Conservation (phyloP, 257 asterid genomes). For the Oldenlandia corymbosa region DNA sequence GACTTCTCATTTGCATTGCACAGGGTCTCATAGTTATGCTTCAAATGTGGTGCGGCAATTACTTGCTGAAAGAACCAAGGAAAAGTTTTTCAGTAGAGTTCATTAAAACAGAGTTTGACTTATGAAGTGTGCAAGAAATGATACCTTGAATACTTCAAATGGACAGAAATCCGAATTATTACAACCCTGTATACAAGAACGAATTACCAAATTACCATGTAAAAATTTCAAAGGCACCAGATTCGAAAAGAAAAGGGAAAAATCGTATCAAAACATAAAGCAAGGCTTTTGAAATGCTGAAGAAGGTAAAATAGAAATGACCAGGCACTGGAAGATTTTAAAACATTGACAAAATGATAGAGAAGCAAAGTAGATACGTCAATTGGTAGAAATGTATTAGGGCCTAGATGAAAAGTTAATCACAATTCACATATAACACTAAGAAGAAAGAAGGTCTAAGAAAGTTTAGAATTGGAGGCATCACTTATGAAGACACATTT, state of each 20-base stretch:
- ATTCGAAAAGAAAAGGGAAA: not conserved
- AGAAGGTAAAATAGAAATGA: not conserved
- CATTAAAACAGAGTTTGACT: not conserved
- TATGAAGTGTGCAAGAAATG: not conserved
- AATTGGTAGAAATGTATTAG: not conserved
- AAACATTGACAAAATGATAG: not conserved
- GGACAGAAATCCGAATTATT: slow-evolving; percentile 66
- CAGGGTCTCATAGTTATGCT: slow-evolving; percentile 55
- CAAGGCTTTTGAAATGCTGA: not conserved
- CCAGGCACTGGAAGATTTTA: not conserved
- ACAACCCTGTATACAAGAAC: slow-evolving; percentile 53
- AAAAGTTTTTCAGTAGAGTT: not conserved
- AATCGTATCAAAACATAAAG: not conserved
- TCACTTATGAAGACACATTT: not conserved
- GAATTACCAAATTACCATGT: not conserved
- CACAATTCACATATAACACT: not conserved
- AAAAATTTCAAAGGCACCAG: not conserved
- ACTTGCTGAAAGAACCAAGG: slow-evolving; percentile 41
- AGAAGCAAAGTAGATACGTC: not conserved
- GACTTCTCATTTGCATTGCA: slow-evolving; percentile 36
- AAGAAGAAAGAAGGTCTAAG: not conserved
- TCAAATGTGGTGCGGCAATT: slow-evolving; percentile 76
- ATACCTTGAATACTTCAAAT: slow-evolving; percentile 76
- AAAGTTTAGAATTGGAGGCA: not conserved
- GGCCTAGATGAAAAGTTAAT: not conserved